Evolutionary conservation across 306 rosid species (phyloP), one percentile per base, ranked within the genome.

Genomic region (Fragaria ananassa): DNA sequence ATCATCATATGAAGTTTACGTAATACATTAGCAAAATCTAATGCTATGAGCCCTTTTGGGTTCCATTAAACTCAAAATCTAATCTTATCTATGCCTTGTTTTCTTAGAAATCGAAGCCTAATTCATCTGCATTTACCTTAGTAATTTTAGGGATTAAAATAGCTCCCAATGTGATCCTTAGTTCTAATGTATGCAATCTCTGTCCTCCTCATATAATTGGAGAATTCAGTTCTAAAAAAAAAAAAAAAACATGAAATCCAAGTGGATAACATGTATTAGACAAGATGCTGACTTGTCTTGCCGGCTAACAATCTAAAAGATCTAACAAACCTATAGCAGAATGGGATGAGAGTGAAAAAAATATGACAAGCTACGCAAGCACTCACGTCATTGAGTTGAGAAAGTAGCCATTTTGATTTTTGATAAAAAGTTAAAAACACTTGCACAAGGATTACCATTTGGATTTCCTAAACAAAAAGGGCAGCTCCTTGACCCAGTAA

Each of bases 311-410:
- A 37, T 35, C 70, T 34, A 63, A 63, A 63, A 63, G 49, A 39
- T 62, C 68, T 64, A 64, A 64, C 69, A 64, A 64, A 64, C 69
- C 35, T 67, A 21, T 21, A 42, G 51, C 71, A 67, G 53, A 67
- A 67, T 41, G 51, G 71, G 71, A 67, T 67, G 71, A 67, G 51
- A 21, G 71, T 41, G 51, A 21, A 39, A 72, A 47, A 61, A 31
- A 27, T 37, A 25, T 13, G 31, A 57, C 13, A 17, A 4, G 56
- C 56, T 27, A 58, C 68, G 44, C 77, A 73, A 41, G 29, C 77
- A 57, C 77, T 58, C 56, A 25, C 56, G 18, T 73, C 56, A 72
- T 42, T 54, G 53, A 54, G 13, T 71, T 62, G 42, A 62, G 68
- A 72, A 37, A 72, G 42, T n/a, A 51, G 19, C 10, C 15, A 4